A percentile compares a stretch with the other conserved stretches of the same genome.
Conservation (phyloP, 805 yeast species). For the Saccharomycopsis sp. region DNA sequence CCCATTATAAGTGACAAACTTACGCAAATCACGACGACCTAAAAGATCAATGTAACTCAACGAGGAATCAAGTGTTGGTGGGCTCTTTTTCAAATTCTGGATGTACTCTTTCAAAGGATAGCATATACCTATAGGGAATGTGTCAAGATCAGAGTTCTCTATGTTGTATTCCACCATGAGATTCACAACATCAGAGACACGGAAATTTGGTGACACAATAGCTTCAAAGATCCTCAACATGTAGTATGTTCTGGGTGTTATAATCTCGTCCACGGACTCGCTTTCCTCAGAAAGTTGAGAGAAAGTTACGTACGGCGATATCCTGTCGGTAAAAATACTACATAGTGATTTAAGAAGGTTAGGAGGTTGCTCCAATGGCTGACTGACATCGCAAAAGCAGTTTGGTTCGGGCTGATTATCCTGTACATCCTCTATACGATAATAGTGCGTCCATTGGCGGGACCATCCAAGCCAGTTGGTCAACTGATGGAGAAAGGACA, state of each 20-base stretch:
- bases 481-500: constrained; percentile 52
- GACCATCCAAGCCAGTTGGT: constrained; percentile 73
- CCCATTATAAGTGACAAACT: constrained; percentile 21
- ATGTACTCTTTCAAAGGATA: constrained; percentile 62
- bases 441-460: constrained; percentile 53
- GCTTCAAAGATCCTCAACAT: constrained; percentile 57
- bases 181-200: constrained; percentile 49
- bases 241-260: constrained; percentile 62
- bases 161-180: constrained; percentile 55
- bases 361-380: constrained; percentile 50
- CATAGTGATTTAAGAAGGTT: constrained; percentile 49
- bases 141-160: constrained; percentile 45
- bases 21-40: constrained; percentile 60
- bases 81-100: constrained; percentile 44
- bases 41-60: constrained; percentile 40
- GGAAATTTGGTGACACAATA: constrained; percentile 46
- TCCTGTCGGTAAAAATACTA: constrained; percentile 39
- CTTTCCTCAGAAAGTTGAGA: constrained; percentile 61
- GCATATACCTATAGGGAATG: constrained; percentile 67
- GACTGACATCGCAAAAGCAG: constrained; percentile 28
- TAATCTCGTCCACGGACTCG: constrained; percentile 47
- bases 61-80: constrained; percentile 39
- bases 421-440: constrained; percentile 31
- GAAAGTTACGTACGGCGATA: constrained; percentile 53
- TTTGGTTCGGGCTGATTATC: neutral